Conservation (phyloP, 805 yeast species). For the Schwanniomyces occidentalis region DNA sequence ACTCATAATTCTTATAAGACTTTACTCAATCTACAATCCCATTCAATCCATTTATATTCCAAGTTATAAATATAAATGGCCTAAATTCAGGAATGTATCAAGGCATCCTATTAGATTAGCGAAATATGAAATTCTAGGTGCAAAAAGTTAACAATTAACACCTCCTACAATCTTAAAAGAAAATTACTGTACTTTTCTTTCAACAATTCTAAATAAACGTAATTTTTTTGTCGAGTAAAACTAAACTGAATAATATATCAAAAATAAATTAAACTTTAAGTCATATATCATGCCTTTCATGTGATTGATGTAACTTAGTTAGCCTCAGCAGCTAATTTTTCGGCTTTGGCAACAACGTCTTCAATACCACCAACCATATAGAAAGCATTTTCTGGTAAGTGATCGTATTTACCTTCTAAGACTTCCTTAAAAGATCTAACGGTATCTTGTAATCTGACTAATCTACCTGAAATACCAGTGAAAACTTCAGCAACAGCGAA, state of each 20-base stretch:
- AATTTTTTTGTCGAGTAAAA: constrained; percentile 9
- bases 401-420: constrained; percentile 97
- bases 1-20: too few relatives aligned
- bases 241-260: constrained; percentile 11
- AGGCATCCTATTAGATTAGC: too few relatives aligned
- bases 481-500: constrained; percentile 99
- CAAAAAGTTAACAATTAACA: too few relatives aligned
- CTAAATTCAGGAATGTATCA: too few relatives aligned
- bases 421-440: constrained; percentile 94
- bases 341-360: constrained; percentile 98
- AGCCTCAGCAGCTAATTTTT: constrained; percentile 94
- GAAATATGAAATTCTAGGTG: too few relatives aligned
- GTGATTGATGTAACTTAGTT: constrained; percentile 42
- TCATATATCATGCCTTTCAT: constrained; percentile 10
- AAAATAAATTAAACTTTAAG: constrained; percentile 10
- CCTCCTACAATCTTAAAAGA: too few relatives aligned
- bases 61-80: too few relatives aligned
- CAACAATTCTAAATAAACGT: constrained; percentile 11
- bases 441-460: constrained; percentile 96
- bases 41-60: too few relatives aligned
- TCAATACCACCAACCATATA: constrained; percentile 99
- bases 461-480: constrained; percentile 99
- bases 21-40: too few relatives aligned
- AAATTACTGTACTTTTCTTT: too few relatives aligned
- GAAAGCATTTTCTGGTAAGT: constrained; percentile 99